Base-by-base conservation (phyloP, 1,284 basidiomycete species). In the Sanghuangporus baumii region DNA sequence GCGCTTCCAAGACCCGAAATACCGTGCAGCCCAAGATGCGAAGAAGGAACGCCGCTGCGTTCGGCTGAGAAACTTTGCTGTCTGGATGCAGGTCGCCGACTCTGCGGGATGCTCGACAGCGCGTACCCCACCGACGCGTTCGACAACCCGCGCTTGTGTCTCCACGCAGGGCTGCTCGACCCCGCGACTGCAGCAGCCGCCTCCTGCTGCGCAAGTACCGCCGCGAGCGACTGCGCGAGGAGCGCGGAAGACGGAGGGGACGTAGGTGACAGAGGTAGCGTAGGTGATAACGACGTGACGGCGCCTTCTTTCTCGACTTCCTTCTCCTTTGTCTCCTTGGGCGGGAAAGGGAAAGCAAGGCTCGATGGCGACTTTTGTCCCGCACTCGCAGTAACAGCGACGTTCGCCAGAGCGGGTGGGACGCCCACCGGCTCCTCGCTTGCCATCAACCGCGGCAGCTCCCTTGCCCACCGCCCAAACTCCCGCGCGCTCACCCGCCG, bases 391-490 rank as follows among this genome's bases (percentile, higher is more conserved):
- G 51, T 18, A 26, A 55, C 36, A 20, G 56, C 14, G 11, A 20
- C 16, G 16, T 41, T 16, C 16, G 20, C 11, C 68, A 62, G 56
- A 63, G 57, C 70, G 66, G 34, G 63, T 40, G 64, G 62, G 36
- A 60, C 57, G 57, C 66, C 55, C 55, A 64, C 46, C 38, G 58
- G 55, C 54, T 48, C 66, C 55, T 62, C 63, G n/a, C 73, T 79
- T 59, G 80, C 82, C 60, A 94, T 81, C 65, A 93, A 81, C 54
- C 83, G 78, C 11, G 93, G 91, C 2, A 98, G 78, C 65, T 89
- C 85, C 73, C 84, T 87, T 60, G 89, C 82, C 96, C 96, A 99
- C 55, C 76, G 74, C 11, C 93, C 95, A 69, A 99, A 93, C 65
- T 93, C 93, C 56, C 80, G 80, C 5, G 96, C 95, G 31, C 85